These are phyloP conservation scores for Xerocomus brunneocitrinus DNA, from an alignment of 768 basidiomycete genomes.

Conservation along the genomic window DNA sequence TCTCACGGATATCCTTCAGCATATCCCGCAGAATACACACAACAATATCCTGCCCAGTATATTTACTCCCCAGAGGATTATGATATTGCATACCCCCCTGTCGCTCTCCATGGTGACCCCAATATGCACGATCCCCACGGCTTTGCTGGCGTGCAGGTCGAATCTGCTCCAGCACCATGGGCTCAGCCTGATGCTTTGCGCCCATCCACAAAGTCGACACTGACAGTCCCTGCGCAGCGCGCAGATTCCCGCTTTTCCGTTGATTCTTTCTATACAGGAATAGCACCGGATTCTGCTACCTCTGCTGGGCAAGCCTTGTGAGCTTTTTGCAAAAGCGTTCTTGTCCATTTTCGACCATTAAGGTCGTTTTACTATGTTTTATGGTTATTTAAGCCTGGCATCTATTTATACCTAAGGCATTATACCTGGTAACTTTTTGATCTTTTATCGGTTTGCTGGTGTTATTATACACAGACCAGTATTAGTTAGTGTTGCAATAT, in stretches of 20 bases:
- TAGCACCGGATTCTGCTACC: slow-evolving; percentile 3
- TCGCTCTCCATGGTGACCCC: background rate
- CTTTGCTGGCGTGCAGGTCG: slow-evolving; percentile 5
- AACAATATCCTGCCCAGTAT: slow-evolving; percentile 18
- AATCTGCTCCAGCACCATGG: slow-evolving; percentile 2
- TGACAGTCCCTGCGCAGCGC: slow-evolving; percentile 4
- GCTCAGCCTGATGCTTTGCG: slow-evolving; percentile 12
- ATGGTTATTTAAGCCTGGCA: slow-evolving; percentile 19
- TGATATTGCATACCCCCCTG: slow-evolving; percentile 28
- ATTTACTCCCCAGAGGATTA: slow-evolving; percentile 21
- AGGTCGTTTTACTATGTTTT: slow-evolving; percentile 8
- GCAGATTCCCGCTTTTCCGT: slow-evolving; percentile 18
- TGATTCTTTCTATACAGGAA: slow-evolving; percentile 30
- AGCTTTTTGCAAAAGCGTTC: slow-evolving; percentile 6
- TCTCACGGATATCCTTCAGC: background rate
- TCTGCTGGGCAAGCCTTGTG: slow-evolving; percentile 17
- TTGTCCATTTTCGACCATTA: background rate
- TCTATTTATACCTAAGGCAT: background rate
- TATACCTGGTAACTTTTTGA: background rate
- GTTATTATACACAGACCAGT: background rate
- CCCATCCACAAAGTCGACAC: slow-evolving; percentile 8
- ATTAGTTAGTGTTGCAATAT: too few relatives aligned
- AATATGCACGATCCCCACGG: slow-evolving; percentile 18
- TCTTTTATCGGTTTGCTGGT: background rate
- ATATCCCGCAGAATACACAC: slow-evolving; percentile 5